Evolutionary conservation across 768 basidiomycete species (phyloP), one percentile per base, ranked within the genome.

Genomic region (Mycena vitilis): DNA sequence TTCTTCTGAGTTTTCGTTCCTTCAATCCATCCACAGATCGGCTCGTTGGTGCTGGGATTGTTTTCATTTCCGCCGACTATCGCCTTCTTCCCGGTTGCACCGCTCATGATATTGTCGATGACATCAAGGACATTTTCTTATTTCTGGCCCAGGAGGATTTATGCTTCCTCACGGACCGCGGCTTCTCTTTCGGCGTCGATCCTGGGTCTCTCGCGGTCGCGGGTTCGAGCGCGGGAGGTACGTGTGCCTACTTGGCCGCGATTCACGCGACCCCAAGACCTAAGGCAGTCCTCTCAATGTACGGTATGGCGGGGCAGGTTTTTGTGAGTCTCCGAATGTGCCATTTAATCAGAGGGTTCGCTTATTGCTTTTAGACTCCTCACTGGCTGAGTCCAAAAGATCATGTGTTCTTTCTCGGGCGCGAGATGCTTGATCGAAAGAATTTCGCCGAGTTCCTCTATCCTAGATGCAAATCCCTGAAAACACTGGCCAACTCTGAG

Each of bases 61-160:
- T 82, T 5, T 89, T 92, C 74, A 81, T 92, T 51, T 87, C 88
- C 42, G 85, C 87, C 0, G 89, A 92, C 70, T 91, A 92, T 73
- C 82, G 85, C 16, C 85, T 92, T 8, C 65, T 91, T 16, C 85
- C 84, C 3, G 82, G 83, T 2, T 78, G 85, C 0, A 88, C 86
- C 12, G 88, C 85, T 0, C 87, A 89, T 68, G 85, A 88, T 22
- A 82, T 91, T 45, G 71, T 89, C 6, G 78, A 84, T 47, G 91
- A 93, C 73, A 80, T 91, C 61, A 78, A 83, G 53, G 89, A 88
- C 66, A 75, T 88, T 5, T 87, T 91, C 61, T 60, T 66, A 0
- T 91, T 86, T 73, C 67, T 92, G 1, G 55, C 68, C 13, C 68
- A 67, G 20, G 64, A 69, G 30, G 74, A 75, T 11, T 63, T 77